phyloP scores from a whole-genome alignment of 2,329 filamentous ascomycete genomes.

The Chalaropsis ovoidea region DNA sequence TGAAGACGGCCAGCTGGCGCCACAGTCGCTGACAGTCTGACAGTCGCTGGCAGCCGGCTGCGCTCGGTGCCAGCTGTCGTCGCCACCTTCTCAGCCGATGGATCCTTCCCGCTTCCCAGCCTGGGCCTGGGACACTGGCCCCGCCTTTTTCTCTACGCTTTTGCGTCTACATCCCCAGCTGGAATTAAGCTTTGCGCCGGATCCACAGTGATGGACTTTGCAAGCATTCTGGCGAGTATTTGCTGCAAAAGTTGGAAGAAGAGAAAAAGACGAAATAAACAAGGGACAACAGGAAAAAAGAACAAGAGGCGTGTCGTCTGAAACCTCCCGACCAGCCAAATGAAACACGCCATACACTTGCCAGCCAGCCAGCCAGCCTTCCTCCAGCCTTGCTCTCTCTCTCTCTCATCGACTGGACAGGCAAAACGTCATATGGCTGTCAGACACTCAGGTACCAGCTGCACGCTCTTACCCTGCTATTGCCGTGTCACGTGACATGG shows the following conservation, averaged over 20 bases:
- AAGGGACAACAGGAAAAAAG: too few species aligned
- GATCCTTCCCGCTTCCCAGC: conserved; percentile 2
- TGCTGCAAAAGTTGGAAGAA: not conserved
- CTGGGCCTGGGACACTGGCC: not conserved
- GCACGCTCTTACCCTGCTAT: not conserved
- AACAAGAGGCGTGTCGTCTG: too few species aligned
- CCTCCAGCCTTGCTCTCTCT: too few species aligned
- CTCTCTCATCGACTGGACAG: too few species aligned
- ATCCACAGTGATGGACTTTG: not conserved
- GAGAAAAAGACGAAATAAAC: too few species aligned
- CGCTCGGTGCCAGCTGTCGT: fast-evolving
- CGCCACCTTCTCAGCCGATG: not conserved
- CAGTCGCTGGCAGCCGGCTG: not conserved
- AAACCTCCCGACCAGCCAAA: too few species aligned
- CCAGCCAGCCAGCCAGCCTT: too few species aligned
- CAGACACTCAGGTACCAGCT: conserved; percentile 8
- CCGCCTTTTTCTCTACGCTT: not conserved
- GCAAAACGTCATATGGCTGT: conserved; percentile 7
- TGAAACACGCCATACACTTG: not conserved
- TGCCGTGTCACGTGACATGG: not conserved
- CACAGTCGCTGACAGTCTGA: too few species aligned
- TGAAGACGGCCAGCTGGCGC: too few species aligned
- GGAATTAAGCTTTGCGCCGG: not conserved
- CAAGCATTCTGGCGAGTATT: not conserved
- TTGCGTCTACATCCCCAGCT: not conserved